phyloP scores from a whole-genome alignment of 208 protist genomes.

The Leishmania braziliensis region DNA sequence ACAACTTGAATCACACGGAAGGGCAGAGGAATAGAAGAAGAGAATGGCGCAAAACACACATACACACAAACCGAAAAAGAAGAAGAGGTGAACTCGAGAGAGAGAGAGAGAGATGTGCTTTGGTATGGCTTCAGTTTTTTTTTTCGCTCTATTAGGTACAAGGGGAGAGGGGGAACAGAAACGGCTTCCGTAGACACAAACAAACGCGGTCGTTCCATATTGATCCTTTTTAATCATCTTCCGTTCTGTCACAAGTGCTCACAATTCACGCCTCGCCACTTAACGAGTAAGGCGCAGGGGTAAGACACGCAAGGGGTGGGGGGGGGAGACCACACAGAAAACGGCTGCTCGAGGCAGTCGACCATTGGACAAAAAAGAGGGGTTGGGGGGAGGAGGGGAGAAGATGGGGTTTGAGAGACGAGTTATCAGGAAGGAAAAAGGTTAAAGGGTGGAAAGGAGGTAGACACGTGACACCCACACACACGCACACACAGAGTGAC shows the following conservation, averaged over 20 bases:
- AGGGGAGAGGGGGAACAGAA: neutral
- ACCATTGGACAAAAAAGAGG: constrained; percentile 3
- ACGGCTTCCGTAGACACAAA: neutral
- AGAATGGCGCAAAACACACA: neutral
- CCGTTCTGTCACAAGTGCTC: neutral
- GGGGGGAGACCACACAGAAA: neutral
- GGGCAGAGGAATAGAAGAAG: neutral
- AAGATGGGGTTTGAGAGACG: neutral
- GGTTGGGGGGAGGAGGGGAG: neutral
- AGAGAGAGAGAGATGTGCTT: neutral
- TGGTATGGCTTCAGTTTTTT: neutral
- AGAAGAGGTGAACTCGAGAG: neutral
- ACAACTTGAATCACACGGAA: neutral
- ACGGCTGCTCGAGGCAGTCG: neutral
- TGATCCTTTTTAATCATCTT: neutral
- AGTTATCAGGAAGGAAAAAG: neutral
- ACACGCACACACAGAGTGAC: constrained; percentile 1
- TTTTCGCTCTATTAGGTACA: neutral
- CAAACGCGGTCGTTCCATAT: neutral
- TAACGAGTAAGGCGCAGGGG: neutral
- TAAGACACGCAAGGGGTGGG: neutral
- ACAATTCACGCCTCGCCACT: neutral
- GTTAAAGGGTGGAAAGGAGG: neutral
- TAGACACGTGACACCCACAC: neutral
- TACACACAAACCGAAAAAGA: no score